Evolutionary conservation across 208 protist species (phyloP), one percentile per base, ranked within the genome.

Genomic region (Leishmania turanica): DNA sequence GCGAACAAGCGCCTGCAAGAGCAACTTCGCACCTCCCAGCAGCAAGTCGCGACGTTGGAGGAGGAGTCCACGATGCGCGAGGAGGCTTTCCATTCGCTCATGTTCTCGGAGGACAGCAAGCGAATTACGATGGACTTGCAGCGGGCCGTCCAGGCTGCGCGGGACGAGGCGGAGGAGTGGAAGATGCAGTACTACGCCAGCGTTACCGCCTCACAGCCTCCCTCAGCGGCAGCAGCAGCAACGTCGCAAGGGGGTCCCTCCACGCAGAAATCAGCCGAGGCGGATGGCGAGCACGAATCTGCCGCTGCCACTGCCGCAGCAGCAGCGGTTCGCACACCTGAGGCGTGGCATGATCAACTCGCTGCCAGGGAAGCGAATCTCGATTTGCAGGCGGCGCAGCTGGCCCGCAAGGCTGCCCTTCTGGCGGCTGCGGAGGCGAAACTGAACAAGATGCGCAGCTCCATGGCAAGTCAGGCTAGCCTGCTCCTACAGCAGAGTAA

Each of bases 61-160:
- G 88, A 89, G 60, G 91, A 96, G 72, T 90, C 91, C 1, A 78
- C 60, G 7, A 91, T 87, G 75, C 87, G 92, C 19, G 92, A 96
- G 82, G 89, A 91, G 34, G 90, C 92, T 0, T 90, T 96, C 37
- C 79, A 84, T 42, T 81, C 90, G 9, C 78, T 94, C 31, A 88
- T 94, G 84, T 84, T 96, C 71, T 91, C 91, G 19, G 92, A 94
- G 66, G 91, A 92, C 62, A 88, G 87, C 64, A 89, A 90, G 69
- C 81, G 83, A 27, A 76, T 91, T 27, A 86, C 93, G n/a, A 79
- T 86, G 58, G 83, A 90, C 24, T 82, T 96, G 68, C 89, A 94
- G 85, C 70, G 17, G 37, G 71, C 84, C 49, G 78, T 92, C 51
- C 85, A 93, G 75, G 79, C 78, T 27, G 88, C 81, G 27, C 78